phyloP scores from a whole-genome alignment of 352 stramenopile genomes.

The Phytophthora sp. region DNA sequence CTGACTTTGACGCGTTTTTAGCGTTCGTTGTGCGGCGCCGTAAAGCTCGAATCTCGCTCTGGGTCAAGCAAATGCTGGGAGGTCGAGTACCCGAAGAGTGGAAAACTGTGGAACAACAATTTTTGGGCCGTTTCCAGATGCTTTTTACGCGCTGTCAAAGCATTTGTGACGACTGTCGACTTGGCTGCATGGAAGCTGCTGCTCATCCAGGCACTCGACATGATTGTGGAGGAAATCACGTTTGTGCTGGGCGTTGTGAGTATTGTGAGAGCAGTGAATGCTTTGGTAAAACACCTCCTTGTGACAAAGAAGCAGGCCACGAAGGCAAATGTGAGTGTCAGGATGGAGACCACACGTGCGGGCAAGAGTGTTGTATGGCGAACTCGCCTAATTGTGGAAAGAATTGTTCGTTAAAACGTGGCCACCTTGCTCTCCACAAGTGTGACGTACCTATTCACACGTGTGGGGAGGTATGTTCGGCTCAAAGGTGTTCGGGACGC shows the following conservation, averaged over 20 bases:
- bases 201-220: slow-evolving; percentile 43
- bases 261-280: slow-evolving; percentile 51
- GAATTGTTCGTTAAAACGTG: slow-evolving; percentile 50
- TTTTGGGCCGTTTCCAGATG: slow-evolving; percentile 49
- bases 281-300: slow-evolving; percentile 42
- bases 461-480: slow-evolving; percentile 60
- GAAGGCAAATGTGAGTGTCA: slow-evolving; percentile 70
- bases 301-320: slow-evolving; percentile 63
- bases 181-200: slow-evolving; percentile 71
- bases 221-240: slow-evolving; percentile 60
- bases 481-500: slow-evolving; percentile 41
- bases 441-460: slow-evolving; percentile 65
- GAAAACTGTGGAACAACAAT: slow-evolving; percentile 55
- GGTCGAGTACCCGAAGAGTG: slow-evolving; percentile 53
- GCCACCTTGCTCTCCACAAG: slow-evolving; percentile 51
- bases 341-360: slow-evolving; percentile 71
- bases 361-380: slow-evolving; percentile 43
- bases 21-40: slow-evolving; percentile 65
- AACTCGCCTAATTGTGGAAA: slow-evolving; percentile 60
- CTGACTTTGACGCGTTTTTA: slow-evolving; percentile 65
- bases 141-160: slow-evolving; percentile 66
- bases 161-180: slow-evolving; percentile 52
- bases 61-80: slow-evolving; percentile 49
- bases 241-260: slow-evolving; percentile 48
- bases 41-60: slow-evolving; percentile 50